Evolutionary conservation across 441 rosid genomes (phyloP).

Genomic region (Omphalea diandra): DNA sequence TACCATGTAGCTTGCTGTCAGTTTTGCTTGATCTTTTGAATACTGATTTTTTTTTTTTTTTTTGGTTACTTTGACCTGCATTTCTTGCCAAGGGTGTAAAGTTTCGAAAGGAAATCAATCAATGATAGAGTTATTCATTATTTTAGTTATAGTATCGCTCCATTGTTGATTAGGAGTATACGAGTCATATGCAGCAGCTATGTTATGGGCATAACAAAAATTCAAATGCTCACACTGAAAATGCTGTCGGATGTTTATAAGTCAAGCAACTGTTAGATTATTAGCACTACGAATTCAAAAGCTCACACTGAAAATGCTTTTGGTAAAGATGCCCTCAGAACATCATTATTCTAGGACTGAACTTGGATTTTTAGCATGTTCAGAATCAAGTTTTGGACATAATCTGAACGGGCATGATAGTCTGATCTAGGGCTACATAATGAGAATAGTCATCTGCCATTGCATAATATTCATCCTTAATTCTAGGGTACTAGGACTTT

Average conservation of each 20-base stretch:
- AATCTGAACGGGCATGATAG: too few species aligned
- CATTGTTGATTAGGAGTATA: not conserved
- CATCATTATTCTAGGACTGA: not conserved
- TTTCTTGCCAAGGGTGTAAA: slow-evolving; percentile 20
- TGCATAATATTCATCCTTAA: too few species aligned
- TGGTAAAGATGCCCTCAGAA: too few species aligned
- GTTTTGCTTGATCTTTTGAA: not conserved
- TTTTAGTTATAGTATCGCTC: not conserved
- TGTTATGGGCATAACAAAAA: not conserved
- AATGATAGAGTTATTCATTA: not conserved
- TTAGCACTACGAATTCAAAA: not conserved
- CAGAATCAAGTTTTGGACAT: too few species aligned
- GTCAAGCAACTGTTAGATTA: not conserved
- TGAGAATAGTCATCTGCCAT: too few species aligned
- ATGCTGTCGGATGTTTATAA: not conserved
- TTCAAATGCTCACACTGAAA: not conserved
- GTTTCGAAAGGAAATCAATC: slow-evolving; percentile 24
- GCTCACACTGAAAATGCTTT: not conserved
- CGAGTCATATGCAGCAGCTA: not conserved
- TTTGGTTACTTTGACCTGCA: slow-evolving; percentile 10
- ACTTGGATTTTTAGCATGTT: not conserved
- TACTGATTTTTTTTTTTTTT: not conserved
- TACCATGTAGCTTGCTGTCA: not conserved
- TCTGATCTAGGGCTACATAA: too few species aligned
- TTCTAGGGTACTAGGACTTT: too few species aligned